phyloP scores from a whole-genome alignment of 1,139 yeast species.

The Geotrichum candidum region DNA sequence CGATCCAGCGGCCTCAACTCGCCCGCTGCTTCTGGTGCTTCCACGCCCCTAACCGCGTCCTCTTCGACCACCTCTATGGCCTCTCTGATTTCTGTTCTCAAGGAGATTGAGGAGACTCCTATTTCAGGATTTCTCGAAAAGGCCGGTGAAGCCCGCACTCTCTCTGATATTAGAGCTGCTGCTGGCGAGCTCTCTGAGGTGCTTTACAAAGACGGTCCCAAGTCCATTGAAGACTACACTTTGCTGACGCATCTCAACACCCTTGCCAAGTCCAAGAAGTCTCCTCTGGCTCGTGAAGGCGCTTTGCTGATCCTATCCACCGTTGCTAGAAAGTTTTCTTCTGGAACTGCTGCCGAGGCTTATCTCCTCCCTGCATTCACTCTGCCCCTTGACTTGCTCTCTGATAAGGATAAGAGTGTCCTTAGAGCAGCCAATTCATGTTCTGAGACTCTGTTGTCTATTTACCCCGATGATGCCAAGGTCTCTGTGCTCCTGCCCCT shows the following conservation, averaged over 20 bases:
- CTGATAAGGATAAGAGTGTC: constrained; percentile 84
- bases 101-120: constrained; percentile 63
- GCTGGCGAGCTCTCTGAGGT: constrained; percentile 51
- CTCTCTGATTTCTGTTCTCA: constrained; percentile 63
- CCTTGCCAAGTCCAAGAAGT: constrained; percentile 65
- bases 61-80: constrained; percentile 64
- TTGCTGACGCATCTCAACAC: constrained; percentile 47
- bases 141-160: constrained; percentile 52
- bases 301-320: constrained; percentile 63
- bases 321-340: constrained; percentile 57
- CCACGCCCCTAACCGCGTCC: constrained; percentile 12
- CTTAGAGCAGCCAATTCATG: constrained; percentile 61
- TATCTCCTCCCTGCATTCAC: constrained; percentile 54
- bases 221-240: constrained; percentile 56
- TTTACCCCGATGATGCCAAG: constrained; percentile 74
- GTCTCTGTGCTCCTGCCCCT: constrained; percentile 62
- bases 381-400: constrained; percentile 55
- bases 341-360: constrained; percentile 60
- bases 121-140: constrained; percentile 53
- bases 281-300: constrained; percentile 70
- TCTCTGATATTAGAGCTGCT: constrained; percentile 61
- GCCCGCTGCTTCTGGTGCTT: constrained; percentile 14
- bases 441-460: constrained; percentile 59
- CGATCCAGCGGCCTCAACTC: constrained; percentile 9
- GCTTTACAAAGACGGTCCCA: constrained; percentile 44